These are phyloP conservation scores for Candida oleophila DNA, from an alignment of 805 yeast genomes.

Conservation along the genomic window DNA sequence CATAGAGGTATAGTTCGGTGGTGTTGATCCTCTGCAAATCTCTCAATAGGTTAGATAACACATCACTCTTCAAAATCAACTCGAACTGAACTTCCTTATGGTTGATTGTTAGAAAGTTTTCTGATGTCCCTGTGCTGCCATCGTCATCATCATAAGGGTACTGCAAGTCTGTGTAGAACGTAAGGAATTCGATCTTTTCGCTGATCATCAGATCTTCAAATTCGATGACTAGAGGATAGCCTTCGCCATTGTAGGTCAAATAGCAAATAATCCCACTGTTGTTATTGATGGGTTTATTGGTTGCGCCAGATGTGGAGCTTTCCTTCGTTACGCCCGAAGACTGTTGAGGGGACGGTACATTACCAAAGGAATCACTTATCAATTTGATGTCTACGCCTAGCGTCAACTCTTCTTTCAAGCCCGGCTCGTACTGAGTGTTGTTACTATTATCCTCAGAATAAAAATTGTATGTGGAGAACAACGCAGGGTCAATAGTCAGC, in stretches of 20 bases:
- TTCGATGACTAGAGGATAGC: slow-evolving; percentile 37
- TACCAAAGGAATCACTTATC: slow-evolving; percentile 34
- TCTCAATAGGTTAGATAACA: slow-evolving; percentile 32
- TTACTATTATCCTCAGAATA: slow-evolving; percentile 10
- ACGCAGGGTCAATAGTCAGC: slow-evolving; percentile 34
- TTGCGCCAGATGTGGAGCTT: neutral
- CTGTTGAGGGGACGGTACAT: slow-evolving; percentile 22
- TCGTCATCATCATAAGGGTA: slow-evolving; percentile 22
- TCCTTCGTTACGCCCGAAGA: slow-evolving; percentile 7
- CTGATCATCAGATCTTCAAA: slow-evolving; percentile 41
- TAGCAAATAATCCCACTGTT: slow-evolving; percentile 28
- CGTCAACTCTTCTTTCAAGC: slow-evolving; percentile 11
- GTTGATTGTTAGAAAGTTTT: slow-evolving; percentile 20
- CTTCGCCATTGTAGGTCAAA: slow-evolving; percentile 38
- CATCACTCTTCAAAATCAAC: slow-evolving; percentile 37
- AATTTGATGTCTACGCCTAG: slow-evolving; percentile 38
- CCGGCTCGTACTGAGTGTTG: slow-evolving; percentile 6
- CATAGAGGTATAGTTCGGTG: slow-evolving; percentile 28
- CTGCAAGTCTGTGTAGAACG: slow-evolving; percentile 31
- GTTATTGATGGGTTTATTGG: neutral
- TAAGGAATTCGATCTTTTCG: slow-evolving; percentile 41
- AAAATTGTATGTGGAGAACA: slow-evolving; percentile 31
- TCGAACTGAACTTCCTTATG: slow-evolving; percentile 33
- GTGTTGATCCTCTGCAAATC: slow-evolving; percentile 39
- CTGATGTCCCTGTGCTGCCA: slow-evolving; percentile 6